A percentile compares a stretch with the other conserved stretches of the same genome.
Conservation (phyloP, 2,329 filamentous ascomycete genomes). For the Camillea tinctor region DNA sequence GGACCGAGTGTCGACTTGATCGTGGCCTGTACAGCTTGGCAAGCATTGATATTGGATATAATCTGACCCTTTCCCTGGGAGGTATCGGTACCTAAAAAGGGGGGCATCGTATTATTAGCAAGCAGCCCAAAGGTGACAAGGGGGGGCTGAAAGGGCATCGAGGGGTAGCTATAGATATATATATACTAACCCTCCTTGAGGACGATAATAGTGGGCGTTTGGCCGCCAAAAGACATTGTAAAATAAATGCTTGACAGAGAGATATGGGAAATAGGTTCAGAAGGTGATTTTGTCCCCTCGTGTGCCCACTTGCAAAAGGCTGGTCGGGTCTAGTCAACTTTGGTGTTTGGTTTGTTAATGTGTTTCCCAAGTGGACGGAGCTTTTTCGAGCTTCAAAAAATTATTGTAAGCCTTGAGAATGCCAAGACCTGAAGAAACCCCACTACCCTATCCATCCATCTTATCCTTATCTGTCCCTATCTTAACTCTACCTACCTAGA, state of each 20-base stretch:
- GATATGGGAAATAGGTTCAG: neutral
- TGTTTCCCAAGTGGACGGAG: constrained; percentile 27
- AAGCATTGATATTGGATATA: constrained; percentile 97
- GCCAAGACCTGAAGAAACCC: neutral
- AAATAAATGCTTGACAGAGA: neutral
- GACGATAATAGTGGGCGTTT: constrained; percentile 97
- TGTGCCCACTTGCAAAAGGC: neutral
- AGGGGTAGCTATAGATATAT: constrained; percentile 34
- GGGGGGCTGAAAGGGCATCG: constrained; percentile 6
- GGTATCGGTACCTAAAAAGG: constrained; percentile 78
- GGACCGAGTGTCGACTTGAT: constrained; percentile 95
- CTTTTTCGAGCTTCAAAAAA: constrained; percentile 49
- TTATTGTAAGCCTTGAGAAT: constrained; percentile 45
- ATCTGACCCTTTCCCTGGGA: constrained; percentile 97
- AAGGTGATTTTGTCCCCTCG: neutral
- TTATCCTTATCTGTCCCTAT: too few species aligned
- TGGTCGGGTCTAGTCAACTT: constrained; percentile 1
- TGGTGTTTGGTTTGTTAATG: constrained; percentile 16
- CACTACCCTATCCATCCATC: too few species aligned
- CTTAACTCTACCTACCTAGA: too few species aligned
- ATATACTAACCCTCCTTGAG: constrained; percentile 92
- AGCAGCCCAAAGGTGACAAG: constrained; percentile 7
- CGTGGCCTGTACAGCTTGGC: constrained; percentile 89
- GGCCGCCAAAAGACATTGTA: constrained; percentile 92
- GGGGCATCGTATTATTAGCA: constrained; percentile 19